These are phyloP conservation scores for Alternaria ethzedia DNA, from an alignment of 2,329 filamentous ascomycete genomes.

Conservation along the genomic window DNA sequence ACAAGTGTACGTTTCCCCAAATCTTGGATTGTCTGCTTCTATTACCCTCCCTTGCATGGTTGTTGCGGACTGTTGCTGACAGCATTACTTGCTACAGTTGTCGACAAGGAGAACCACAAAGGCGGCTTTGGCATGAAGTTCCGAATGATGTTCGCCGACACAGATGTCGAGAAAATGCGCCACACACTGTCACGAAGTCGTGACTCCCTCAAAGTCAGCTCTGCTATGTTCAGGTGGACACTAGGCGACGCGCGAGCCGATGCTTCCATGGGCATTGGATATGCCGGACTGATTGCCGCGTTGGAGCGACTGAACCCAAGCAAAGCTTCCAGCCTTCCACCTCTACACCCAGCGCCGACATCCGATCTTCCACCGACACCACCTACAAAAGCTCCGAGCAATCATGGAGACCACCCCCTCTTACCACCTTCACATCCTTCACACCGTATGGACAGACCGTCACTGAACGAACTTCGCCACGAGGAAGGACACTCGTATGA, in stretches of 20 bases:
- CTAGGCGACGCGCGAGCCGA: conserved; percentile 65
- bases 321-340: conserved; percentile 29
- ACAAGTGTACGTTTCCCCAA: conserved; percentile 46
- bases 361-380: conserved; percentile 38
- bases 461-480: conserved; percentile 25
- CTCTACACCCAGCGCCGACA: conserved; percentile 40
- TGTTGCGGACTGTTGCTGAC: background rate
- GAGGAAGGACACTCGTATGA: conserved; percentile 19
- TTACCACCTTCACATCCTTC: conserved; percentile 10
- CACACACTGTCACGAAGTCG: conserved; percentile 63
- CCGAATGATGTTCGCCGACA: conserved; percentile 61
- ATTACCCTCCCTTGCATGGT: too few species aligned
- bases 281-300: conserved; percentile 69
- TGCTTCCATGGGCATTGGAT: conserved; percentile 68
- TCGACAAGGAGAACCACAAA: conserved; percentile 66
- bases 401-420: conserved; percentile 8
- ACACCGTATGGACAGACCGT: conserved; percentile 23
- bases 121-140: conserved; percentile 67
- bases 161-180: conserved; percentile 67
- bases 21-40: background rate
- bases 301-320: conserved; percentile 59
- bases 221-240: conserved; percentile 70
- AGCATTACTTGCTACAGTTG: conserved; percentile 45
- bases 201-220: conserved; percentile 68
- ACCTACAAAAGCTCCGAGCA: conserved; percentile 21